Evolutionary conservation across 2,329 filamentous ascomycete genomes (phyloP), one percentile per base, ranked within the genome.

Genomic region (Aspergillus sp.): DNA sequence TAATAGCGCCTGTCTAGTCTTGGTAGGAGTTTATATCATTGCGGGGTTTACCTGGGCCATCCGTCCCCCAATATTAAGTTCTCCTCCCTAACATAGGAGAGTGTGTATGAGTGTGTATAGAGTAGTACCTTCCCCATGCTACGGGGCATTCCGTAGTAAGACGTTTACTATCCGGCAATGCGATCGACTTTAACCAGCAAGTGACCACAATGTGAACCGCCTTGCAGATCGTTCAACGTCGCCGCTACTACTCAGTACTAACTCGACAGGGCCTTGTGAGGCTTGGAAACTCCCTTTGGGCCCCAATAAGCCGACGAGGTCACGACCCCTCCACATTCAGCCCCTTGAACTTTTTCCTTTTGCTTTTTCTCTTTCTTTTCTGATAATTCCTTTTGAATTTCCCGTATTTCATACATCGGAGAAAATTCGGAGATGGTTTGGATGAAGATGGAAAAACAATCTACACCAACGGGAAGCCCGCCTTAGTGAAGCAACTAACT

Each of bases 211-310:
- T 50, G 51, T 50, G 48, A 63, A 61, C 45, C 50, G 52, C 55
- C 61, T 61, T 63, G 59, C 61, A 63, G 58, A 57, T 55, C 54
- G 45, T 53, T 54, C 39, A 55, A 55, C 52, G 36, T 54, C 51
- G 47, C 45, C 30, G 17, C 25, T 28, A 28, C 25, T 28, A 28
- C 49, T 32, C 4, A 19, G 50, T 49, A 38, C 39, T 48, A 52
- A 48, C 43, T 56, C 55, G 47, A 49, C 32, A 45, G 53, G 57
- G 17, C 19, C 19, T 56, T 59, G 58, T 48, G 58, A 63, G 58
- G 61, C 61, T 63, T 39, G 32, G 58, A 13, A 36, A 55, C 21
- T 60, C 5, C 25, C 61, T 60, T 58, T 58, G 55, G 58, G 36
- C 54, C 57, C 56, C 56, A 49, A 57, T 57, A 45, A 36, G 25